These are phyloP conservation scores for Boletales sp. DNA, from an alignment of 768 basidiomycete genomes.

Conservation along the genomic window DNA sequence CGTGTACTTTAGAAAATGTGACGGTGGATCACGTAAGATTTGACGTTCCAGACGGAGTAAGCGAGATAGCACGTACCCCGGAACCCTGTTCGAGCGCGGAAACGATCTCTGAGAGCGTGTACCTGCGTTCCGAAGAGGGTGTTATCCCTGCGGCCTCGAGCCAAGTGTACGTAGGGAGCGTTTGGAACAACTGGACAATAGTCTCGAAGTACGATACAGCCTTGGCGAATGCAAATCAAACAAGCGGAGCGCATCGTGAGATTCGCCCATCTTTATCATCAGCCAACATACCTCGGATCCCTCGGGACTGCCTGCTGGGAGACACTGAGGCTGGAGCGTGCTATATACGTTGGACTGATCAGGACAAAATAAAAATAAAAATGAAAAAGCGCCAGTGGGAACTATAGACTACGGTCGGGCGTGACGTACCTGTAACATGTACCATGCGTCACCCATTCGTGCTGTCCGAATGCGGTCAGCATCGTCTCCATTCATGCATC, in stretches of 20 bases:
- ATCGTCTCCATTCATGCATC: not conserved
- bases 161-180: constrained; percentile 72
- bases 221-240: constrained; percentile 28
- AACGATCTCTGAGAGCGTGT: constrained; percentile 51
- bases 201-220: constrained; percentile 64
- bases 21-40: too few species aligned
- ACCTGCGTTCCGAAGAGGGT: constrained; percentile 54
- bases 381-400: not conserved
- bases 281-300: constrained; percentile 51
- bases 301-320: constrained; percentile 53
- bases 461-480: constrained; percentile 33
- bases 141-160: constrained; percentile 69
- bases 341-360: constrained; percentile 28
- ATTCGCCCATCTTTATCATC: not conserved
- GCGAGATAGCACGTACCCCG: constrained; percentile 27
- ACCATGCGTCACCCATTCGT: constrained; percentile 72
- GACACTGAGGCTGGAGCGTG: constrained; percentile 55
- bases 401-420: not conserved
- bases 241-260: not conserved
- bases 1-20: constrained; percentile 35
- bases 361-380: not conserved
- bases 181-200: constrained; percentile 58
- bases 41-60: not conserved
- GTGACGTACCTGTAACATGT: constrained; percentile 39
- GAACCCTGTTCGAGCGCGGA: constrained; percentile 53